Evolutionary conservation across 805 yeast genomes (phyloP).

Genomic region (Candida insectalens): DNA sequence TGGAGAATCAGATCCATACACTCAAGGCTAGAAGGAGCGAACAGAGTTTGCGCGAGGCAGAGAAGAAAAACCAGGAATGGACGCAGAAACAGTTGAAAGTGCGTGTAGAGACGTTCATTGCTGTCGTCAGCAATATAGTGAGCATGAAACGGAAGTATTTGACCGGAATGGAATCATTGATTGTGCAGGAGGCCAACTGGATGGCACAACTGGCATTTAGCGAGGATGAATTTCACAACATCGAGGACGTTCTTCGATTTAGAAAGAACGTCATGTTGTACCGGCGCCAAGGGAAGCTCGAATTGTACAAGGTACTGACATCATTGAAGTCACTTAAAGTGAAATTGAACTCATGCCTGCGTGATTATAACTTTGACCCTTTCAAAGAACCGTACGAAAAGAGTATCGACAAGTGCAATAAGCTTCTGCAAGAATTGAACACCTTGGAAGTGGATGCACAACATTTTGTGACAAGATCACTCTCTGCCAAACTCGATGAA

Average conservation of each 20-base stretch:
- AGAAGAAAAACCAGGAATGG: not conserved
- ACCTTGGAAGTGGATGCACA: slow-evolving; percentile 1
- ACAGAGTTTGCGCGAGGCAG: not conserved
- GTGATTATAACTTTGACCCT: slow-evolving; percentile 3
- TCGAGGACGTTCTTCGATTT: slow-evolving; percentile 2
- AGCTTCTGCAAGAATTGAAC: slow-evolving; percentile 1
- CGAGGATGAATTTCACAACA: slow-evolving; percentile 1
- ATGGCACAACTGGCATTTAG: slow-evolving; percentile 7
- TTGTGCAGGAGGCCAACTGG: slow-evolving; percentile 7
- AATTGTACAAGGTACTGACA: slow-evolving; percentile 3
- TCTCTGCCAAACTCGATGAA: slow-evolving; percentile 4
- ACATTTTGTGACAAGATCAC: not conserved
- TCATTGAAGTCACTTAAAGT: slow-evolving; percentile 1
- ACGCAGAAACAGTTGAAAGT: slow-evolving; percentile 4
- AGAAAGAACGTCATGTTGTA: not conserved
- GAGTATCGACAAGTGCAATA: slow-evolving; percentile 1
- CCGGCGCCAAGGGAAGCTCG: slow-evolving; percentile 1
- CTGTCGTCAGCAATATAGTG: slow-evolving; percentile 12
- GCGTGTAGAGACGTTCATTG: slow-evolving; percentile 19
- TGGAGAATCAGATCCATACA: not conserved
- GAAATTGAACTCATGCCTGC: slow-evolving; percentile 4
- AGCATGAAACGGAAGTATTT: slow-evolving; percentile 11
- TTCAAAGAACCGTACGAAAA: slow-evolving; percentile 5
- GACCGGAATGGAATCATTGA: slow-evolving; percentile 8
- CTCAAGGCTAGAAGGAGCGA: not conserved